Conservation (phyloP, 805 yeast species). For the Saturnispora dispora region DNA sequence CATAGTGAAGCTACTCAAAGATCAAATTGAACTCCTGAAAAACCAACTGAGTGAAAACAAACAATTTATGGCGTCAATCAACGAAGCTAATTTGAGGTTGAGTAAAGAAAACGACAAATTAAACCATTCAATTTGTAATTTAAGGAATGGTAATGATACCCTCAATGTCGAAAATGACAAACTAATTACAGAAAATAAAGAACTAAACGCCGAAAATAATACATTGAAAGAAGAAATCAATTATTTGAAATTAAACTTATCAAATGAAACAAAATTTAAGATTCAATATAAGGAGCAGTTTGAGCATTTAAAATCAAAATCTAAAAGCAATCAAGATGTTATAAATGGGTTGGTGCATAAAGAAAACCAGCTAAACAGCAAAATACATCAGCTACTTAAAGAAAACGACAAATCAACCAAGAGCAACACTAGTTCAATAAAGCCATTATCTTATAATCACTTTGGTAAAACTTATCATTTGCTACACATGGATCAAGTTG, state of each 20-base stretch:
- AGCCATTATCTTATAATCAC: conserved; percentile 2
- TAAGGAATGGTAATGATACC: not conserved
- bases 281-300: not conserved
- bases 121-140: not conserved
- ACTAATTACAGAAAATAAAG: not conserved
- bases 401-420: not conserved
- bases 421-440: not conserved
- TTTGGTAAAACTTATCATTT: conserved; percentile 1
- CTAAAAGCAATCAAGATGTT: not conserved
- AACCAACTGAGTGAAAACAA: not conserved
- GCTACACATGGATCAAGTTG: conserved; percentile 11
- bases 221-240: not conserved
- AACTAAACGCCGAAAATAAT: too few relatives aligned
- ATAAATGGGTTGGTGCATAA: not conserved
- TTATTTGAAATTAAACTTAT: not conserved
- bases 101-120: not conserved
- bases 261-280: not conserved
- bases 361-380: not conserved
- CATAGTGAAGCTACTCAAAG: not conserved
- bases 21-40: not conserved
- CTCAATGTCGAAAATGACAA: not conserved
- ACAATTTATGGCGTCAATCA: not conserved
- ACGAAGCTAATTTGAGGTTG: not conserved
- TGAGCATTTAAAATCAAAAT: not conserved
- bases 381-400: not conserved